Evolutionary conservation across 140 eudicot species (phyloP).

Genomic region (Senecio squalidus): DNA sequence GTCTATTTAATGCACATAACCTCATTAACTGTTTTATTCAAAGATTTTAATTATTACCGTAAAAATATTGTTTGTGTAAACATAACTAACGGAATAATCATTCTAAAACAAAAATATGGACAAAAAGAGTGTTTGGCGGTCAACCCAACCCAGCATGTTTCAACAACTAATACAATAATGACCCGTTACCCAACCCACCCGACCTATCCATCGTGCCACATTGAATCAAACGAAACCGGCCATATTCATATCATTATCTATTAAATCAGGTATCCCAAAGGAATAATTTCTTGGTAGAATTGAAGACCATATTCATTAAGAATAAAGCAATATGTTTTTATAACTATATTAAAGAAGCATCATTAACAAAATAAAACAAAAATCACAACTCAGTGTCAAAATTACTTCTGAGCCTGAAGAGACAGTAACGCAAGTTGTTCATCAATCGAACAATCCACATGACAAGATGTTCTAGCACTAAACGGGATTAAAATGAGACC

Average conservation of each 20-base stretch:
- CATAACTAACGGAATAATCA: too few species aligned
- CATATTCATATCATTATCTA: neutral
- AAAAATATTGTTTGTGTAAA: too few species aligned
- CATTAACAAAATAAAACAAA: neutral
- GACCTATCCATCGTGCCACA: neutral
- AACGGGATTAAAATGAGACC: slow-evolving; percentile 86
- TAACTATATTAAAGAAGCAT: neutral
- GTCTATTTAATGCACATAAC: too few species aligned
- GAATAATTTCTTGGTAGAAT: neutral
- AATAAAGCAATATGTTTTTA: too few species aligned
- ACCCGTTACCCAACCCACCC: neutral
- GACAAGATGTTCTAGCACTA: slow-evolving; percentile 72
- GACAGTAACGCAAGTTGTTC: slow-evolving; percentile 60
- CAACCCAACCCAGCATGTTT: neutral
- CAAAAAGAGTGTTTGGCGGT: too few species aligned
- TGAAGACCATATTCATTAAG: neutral
- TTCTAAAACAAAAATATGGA: too few species aligned
- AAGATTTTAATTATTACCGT: too few species aligned
- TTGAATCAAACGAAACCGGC: neutral
- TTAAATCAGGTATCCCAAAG: neutral
- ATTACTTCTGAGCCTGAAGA: slow-evolving; percentile 36
- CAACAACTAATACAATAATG: neutral
- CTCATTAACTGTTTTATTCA: too few species aligned
- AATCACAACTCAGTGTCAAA: neutral
- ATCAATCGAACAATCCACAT: slow-evolving; percentile 76